Percentiles rank a stretch among this genome's conserved stretches.
phyloP scores from a whole-genome alignment of 768 basidiomycete species.

The Russula brevipes region DNA sequence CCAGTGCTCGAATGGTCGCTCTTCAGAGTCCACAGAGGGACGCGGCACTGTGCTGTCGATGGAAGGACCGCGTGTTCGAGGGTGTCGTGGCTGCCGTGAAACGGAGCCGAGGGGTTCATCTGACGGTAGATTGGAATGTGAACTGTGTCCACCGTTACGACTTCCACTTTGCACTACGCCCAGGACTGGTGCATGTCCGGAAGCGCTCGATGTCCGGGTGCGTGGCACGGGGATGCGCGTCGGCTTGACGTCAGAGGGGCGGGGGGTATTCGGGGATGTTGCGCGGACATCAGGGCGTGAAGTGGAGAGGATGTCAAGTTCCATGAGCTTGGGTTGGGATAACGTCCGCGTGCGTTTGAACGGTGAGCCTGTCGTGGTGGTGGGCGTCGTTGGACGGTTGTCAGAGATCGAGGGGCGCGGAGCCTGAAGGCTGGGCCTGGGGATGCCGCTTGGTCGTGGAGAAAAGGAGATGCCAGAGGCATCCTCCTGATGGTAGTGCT shows the following conservation, averaged over 20 bases:
- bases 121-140: not conserved
- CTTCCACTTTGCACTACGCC: slow-evolving; percentile 31
- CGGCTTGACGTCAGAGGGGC: slow-evolving; percentile 34
- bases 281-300: slow-evolving; percentile 26
- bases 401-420: slow-evolving; percentile 32
- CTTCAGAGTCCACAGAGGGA: slow-evolving; percentile 69
- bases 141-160: slow-evolving; percentile 29
- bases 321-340: slow-evolving; percentile 54
- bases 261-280: slow-evolving; percentile 32
- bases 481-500: slow-evolving; percentile 27
- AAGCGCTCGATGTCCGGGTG: slow-evolving; percentile 38
- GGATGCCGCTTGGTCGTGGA: slow-evolving; percentile 42
- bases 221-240: slow-evolving; percentile 49
- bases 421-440: slow-evolving; percentile 42
- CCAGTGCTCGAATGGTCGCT: slow-evolving; percentile 84
- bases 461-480: slow-evolving; percentile 27
- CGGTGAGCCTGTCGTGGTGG: slow-evolving; percentile 18
- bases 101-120: slow-evolving; percentile 2
- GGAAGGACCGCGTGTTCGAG: slow-evolving; percentile 42
- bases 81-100: slow-evolving; percentile 41
- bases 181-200: slow-evolving; percentile 33
- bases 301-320: slow-evolving; percentile 37
- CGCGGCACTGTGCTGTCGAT: slow-evolving; percentile 36
- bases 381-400: slow-evolving; percentile 21
- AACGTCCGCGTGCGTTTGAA: slow-evolving; percentile 56